Percentiles rank a stretch among this genome's conserved stretches.
Evolutionary conservation across 176 grass and related monocot species (phyloP).

Genomic region (Aegilops sharonensis): DNA sequence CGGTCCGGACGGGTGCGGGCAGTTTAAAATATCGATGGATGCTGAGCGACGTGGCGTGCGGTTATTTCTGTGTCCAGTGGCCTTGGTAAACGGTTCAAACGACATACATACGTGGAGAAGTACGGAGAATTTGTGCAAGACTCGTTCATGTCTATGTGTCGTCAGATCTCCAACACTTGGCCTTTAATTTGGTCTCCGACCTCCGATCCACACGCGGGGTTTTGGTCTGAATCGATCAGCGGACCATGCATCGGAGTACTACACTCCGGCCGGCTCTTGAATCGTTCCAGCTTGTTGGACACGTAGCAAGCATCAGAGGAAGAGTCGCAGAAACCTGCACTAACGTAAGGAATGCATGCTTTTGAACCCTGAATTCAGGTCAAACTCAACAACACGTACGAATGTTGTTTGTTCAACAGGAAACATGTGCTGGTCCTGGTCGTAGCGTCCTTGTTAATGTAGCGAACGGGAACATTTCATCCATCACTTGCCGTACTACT

Average conservation of each 20-base stretch:
- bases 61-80: not conserved
- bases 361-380: slow-evolving; percentile 1
- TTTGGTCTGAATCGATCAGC: slow-evolving; percentile 6
- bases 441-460: not conserved
- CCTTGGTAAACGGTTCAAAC: not conserved
- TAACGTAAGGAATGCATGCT: not conserved
- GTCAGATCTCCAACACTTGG: not conserved
- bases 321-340: not conserved
- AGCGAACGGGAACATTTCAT: not conserved
- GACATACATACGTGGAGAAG: not conserved
- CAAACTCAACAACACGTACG: slow-evolving; percentile 9
- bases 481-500: not conserved
- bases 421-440: not conserved
- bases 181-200: not conserved
- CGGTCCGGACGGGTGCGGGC: too few species aligned
- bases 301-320: not conserved
- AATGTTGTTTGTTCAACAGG: not conserved
- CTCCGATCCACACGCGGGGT: not conserved
- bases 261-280: not conserved
- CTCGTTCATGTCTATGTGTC: not conserved
- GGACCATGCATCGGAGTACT: not conserved
- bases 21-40: too few species aligned
- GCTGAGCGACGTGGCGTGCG: too few species aligned
- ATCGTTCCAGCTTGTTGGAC: not conserved
- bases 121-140: not conserved